phyloP scores from a whole-genome alignment of 2,329 filamentous ascomycete species.

The Achaetomium macrosporum region DNA sequence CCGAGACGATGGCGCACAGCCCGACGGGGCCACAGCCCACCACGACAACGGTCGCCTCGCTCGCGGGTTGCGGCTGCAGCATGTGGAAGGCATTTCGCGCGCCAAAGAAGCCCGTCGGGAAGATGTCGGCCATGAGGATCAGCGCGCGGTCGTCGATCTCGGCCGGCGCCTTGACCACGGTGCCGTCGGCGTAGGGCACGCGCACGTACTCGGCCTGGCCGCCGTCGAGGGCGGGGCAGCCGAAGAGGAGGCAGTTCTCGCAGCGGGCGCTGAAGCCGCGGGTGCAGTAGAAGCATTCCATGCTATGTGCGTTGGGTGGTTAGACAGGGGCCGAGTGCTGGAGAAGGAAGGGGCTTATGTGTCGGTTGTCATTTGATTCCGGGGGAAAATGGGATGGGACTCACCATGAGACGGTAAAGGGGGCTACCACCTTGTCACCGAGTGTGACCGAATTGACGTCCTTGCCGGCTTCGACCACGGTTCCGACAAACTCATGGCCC shows the following conservation, averaged over 20 bases:
- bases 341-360: neutral
- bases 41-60: slow-evolving; percentile 66
- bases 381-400: slow-evolving; percentile 21
- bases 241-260: slow-evolving; percentile 63
- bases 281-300: slow-evolving; percentile 79
- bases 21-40: slow-evolving; percentile 84
- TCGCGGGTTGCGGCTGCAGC: slow-evolving; percentile 46
- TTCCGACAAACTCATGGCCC: slow-evolving; percentile 86
- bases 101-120: slow-evolving; percentile 81
- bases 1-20: slow-evolving; percentile 74
- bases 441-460: slow-evolving; percentile 62
- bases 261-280: slow-evolving; percentile 74
- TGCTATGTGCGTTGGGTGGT: slow-evolving; percentile 33
- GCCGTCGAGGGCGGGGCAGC: slow-evolving; percentile 63
- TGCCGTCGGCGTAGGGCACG: slow-evolving; percentile 74
- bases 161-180: slow-evolving; percentile 66
- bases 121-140: slow-evolving; percentile 89
- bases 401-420: slow-evolving; percentile 77
- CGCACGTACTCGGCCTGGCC: slow-evolving; percentile 79
- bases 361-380: neutral
- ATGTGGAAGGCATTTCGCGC: slow-evolving; percentile 70
- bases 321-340: neutral
- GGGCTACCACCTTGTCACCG: slow-evolving; percentile 74
- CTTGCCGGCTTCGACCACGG: slow-evolving; percentile 60
- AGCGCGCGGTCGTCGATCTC: slow-evolving; percentile 68